Evolutionary conservation across 257 asterid species (phyloP).

Genomic region (Hygrophila difformis): DNA sequence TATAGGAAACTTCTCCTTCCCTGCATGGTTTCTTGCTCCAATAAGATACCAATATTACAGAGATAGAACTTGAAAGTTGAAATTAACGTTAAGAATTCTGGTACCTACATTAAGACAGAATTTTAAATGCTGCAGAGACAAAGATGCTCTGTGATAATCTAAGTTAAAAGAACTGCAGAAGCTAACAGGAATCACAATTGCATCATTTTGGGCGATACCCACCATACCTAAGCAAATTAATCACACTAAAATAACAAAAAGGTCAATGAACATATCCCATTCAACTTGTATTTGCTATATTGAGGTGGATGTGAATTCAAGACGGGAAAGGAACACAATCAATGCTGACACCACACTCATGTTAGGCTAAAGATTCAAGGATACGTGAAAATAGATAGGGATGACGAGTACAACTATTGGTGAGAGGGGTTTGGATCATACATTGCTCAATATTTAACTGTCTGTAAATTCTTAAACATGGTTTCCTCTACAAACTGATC

Average conservation of each 20-base stretch:
- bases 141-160: background rate
- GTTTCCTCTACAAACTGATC: background rate
- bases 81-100: too few relatives aligned
- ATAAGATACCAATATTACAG: conserved; percentile 15
- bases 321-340: too few relatives aligned
- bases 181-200: background rate
- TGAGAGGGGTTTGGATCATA: too few relatives aligned
- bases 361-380: too few relatives aligned
- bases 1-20: conserved; percentile 45
- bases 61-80: conserved; percentile 17
- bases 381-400: too few relatives aligned
- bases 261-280: background rate
- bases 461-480: background rate
- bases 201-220: conserved; percentile 7
- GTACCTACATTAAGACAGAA: conserved; percentile 7
- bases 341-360: too few relatives aligned
- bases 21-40: conserved; percentile 31
- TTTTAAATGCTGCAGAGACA: background rate
- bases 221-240: background rate
- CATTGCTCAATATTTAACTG: too few relatives aligned
- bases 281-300: background rate
- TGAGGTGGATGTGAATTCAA: background rate
- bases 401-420: too few relatives aligned
- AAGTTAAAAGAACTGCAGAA: conserved; percentile 1
- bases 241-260: background rate